A percentile compares a stretch with the other conserved stretches of the same genome.
Evolutionary conservation across 192 early-diverging fungal species (phyloP).

Genomic region (Coemansia sp.): DNA sequence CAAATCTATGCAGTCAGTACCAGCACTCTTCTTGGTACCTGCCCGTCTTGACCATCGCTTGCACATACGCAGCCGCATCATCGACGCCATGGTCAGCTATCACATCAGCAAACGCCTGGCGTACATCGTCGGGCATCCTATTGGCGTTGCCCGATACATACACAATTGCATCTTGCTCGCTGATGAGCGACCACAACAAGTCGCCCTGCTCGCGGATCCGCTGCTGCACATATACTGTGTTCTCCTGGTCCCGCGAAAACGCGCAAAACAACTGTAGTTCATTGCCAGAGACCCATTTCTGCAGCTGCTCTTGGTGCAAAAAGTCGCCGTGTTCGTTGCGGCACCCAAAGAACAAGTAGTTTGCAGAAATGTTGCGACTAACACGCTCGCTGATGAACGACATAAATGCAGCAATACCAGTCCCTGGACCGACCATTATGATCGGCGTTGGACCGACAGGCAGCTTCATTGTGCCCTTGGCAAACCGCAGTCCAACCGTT

Average conservation of each 20-base stretch:
- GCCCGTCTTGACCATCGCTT: conserved; percentile 61
- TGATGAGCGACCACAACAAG: conserved; percentile 66
- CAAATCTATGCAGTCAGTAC: neutral
- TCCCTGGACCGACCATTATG: conserved; percentile 84
- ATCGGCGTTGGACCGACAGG: conserved; percentile 61
- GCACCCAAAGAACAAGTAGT: conserved; percentile 84
- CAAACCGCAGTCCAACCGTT: conserved; percentile 53
- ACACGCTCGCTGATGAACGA: conserved; percentile 67
- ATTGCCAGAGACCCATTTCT: conserved; percentile 49
- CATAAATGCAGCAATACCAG: conserved; percentile 92
- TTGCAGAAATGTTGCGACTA: conserved; percentile 43
- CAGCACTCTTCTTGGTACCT: conserved; percentile 85
- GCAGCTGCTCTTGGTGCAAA: conserved; percentile 70
- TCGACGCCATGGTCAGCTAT: too few species aligned
- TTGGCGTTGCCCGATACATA: conserved; percentile 70
- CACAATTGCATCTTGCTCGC: conserved; percentile 58
- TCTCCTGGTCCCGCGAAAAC: conserved; percentile 76
- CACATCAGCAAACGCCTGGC: too few species aligned
- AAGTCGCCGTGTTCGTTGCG: conserved; percentile 71
- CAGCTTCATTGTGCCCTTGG: conserved; percentile 65
- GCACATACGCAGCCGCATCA: conserved; percentile 8
- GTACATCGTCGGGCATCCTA: conserved; percentile 35
- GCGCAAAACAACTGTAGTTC: conserved; percentile 69
- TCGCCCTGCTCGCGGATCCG: conserved; percentile 26
- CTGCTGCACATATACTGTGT: conserved; percentile 38